Evolutionary conservation across 371 early-diverging fungal genomes (phyloP).

Genomic region (Syncephalastrum racemosum): DNA sequence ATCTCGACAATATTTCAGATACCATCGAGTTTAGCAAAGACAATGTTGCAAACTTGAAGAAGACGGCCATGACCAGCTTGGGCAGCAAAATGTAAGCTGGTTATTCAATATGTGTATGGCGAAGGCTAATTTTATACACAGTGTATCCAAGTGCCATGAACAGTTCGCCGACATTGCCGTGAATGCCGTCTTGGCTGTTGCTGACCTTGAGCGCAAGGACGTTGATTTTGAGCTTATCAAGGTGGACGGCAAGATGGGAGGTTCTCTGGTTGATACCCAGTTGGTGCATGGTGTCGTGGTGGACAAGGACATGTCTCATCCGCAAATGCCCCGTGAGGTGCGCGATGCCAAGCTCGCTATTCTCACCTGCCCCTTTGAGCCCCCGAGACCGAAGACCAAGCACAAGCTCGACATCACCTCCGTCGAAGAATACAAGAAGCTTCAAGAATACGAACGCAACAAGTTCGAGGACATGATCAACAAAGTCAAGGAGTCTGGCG

Average conservation of each 20-base stretch:
- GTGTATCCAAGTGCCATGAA: conserved; percentile 97
- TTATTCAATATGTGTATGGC: not conserved
- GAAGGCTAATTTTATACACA: conserved; percentile 20
- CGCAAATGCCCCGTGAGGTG: conserved; percentile 99
- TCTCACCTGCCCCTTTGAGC: conserved; percentile 99
- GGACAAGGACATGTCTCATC: conserved; percentile 99
- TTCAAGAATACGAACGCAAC: conserved; percentile 94
- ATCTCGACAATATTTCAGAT: conserved; percentile 93
- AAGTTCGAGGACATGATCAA: conserved; percentile 98
- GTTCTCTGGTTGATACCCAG: conserved; percentile 90
- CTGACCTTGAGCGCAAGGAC: conserved; percentile 98
- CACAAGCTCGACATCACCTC: conserved; percentile 98
- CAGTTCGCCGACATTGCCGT: conserved; percentile 98
- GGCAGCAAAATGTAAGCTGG: conserved; percentile 94
- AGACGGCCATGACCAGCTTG: conserved; percentile 97
- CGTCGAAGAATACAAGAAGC: conserved; percentile 97
- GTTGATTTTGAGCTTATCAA: conserved; percentile 99
- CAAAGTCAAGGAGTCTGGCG: conserved; percentile 95
- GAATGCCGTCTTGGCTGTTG: conserved; percentile 96
- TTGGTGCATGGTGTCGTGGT: conserved; percentile 98
- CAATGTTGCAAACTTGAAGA: conserved; percentile 84
- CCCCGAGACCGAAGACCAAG: conserved; percentile 99
- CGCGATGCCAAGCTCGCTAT: conserved; percentile 98
- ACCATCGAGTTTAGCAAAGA: conserved; percentile 83
- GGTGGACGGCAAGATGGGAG: conserved; percentile 98